phyloP scores from a whole-genome alignment of 768 basidiomycete species.

The Leccinum boreale region DNA sequence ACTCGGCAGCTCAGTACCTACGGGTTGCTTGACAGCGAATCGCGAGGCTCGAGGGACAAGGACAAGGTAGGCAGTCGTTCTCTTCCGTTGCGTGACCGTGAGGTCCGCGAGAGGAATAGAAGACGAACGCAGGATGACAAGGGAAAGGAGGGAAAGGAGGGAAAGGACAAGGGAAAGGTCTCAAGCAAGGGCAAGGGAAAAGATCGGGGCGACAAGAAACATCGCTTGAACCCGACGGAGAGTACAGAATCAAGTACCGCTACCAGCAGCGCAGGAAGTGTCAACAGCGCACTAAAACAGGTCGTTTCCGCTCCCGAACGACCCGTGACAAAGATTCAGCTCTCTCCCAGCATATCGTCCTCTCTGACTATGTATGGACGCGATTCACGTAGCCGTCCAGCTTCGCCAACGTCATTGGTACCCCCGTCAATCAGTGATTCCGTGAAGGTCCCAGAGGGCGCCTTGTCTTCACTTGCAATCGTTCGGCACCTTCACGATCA shows the following conservation, averaged over 20 bases:
- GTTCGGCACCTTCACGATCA: slow-evolving; percentile 16
- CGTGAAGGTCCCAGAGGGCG: slow-evolving; percentile 4
- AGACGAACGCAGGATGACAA: slow-evolving; percentile 11
- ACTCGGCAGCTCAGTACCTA: slow-evolving; percentile 66
- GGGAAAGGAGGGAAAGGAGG: slow-evolving; percentile 12
- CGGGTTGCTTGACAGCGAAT: slow-evolving; percentile 55
- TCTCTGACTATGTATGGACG: slow-evolving; percentile 4
- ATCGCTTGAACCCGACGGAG: slow-evolving; percentile 26
- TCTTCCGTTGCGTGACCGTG: slow-evolving; percentile 17
- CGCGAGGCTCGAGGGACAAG: slow-evolving; percentile 19
- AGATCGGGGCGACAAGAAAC: slow-evolving; percentile 29
- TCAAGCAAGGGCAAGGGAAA: slow-evolving; percentile 32
- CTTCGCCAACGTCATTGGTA: slow-evolving; percentile 16
- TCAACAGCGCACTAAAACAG: slow-evolving; percentile 8
- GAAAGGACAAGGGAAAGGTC: slow-evolving; percentile 17
- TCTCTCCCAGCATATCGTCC: slow-evolving; percentile 19
- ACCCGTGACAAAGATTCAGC: slow-evolving; percentile 10
- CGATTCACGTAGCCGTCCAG: slow-evolving; percentile 18
- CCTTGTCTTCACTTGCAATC: slow-evolving; percentile 9
- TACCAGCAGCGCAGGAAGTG: slow-evolving; percentile 31
- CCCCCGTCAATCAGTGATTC: slow-evolving; percentile 9
- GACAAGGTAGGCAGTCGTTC: slow-evolving; percentile 11
- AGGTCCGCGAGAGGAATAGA: slow-evolving; percentile 23
- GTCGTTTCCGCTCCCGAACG: slow-evolving; percentile 7
- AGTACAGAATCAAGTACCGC: slow-evolving; percentile 30